Evolutionary conservation across 2,329 filamentous ascomycete genomes (phyloP).

Genomic region (Paraconiothyrium brasiliense): DNA sequence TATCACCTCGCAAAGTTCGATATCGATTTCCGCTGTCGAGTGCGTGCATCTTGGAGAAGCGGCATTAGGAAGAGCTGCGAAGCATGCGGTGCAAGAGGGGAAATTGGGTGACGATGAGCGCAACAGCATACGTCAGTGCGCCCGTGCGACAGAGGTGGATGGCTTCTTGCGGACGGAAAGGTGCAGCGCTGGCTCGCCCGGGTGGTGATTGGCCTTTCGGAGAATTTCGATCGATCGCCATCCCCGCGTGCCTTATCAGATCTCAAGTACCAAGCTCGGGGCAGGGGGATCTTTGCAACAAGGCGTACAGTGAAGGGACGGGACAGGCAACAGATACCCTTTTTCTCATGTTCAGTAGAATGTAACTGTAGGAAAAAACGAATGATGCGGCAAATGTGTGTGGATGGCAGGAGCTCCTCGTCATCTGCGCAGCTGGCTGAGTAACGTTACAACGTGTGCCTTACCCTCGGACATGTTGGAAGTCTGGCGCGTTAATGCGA

Average conservation of each 20-base stretch:
- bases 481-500: neutral
- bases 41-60: neutral
- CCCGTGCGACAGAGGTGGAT: neutral
- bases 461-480: neutral
- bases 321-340: slow-evolving; percentile 6
- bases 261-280: neutral
- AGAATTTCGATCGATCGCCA: slow-evolving; percentile 27
- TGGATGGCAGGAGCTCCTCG: neutral
- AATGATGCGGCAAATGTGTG: neutral
- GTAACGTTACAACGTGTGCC: slow-evolving; percentile 11
- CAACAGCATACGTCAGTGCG: neutral
- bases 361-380: slow-evolving; percentile 14
- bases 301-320: neutral
- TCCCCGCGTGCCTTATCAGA: neutral
- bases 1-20: neutral
- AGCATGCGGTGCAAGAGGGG: neutral
- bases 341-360: slow-evolving; percentile 8
- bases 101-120: neutral
- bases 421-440: neutral
- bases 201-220: slow-evolving; percentile 24
- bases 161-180: neutral
- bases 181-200: neutral
- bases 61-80: neutral
- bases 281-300: neutral
- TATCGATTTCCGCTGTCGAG: neutral